A percentile compares a stretch with the other conserved stretches of the same genome.
phyloP scores from a whole-genome alignment of 1,284 basidiomycete species.

The Ceratobasidium sp. region DNA sequence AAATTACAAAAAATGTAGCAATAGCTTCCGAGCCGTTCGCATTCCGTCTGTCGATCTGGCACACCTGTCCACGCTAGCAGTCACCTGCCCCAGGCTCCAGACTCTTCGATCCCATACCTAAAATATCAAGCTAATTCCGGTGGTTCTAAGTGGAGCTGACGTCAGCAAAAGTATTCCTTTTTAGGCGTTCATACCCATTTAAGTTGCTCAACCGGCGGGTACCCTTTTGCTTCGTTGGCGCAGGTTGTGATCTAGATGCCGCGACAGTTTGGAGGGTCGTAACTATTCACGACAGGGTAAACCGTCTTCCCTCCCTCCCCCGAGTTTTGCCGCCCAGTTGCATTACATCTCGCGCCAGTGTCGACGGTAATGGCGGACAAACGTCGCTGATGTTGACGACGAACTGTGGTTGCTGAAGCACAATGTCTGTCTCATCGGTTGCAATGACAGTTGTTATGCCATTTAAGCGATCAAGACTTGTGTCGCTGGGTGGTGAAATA shows the following conservation, averaged over 20 bases:
- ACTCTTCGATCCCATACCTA: too few species aligned
- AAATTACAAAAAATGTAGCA: too few species aligned
- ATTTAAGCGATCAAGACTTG: not conserved
- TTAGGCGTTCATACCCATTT: not conserved
- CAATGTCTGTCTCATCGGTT: not conserved
- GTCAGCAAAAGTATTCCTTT: slow-evolving; percentile 18
- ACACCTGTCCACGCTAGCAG: not conserved
- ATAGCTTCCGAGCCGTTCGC: not conserved
- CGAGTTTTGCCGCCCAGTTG: too few species aligned
- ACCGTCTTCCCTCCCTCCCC: not conserved
- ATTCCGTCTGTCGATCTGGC: not conserved
- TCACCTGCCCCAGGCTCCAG: too few species aligned
- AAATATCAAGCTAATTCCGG: not conserved
- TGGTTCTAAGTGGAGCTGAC: slow-evolving; percentile 19
- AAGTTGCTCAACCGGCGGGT: not conserved
- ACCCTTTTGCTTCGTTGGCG: not conserved
- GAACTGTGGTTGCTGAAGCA: not conserved
- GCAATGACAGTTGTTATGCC: too few species aligned
- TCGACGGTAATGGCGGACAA: not conserved
- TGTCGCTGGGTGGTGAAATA: not conserved
- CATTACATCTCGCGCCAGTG: not conserved
- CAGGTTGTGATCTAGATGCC: too few species aligned
- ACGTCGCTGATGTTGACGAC: not conserved
- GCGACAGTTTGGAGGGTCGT: too few species aligned
- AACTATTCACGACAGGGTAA: too few species aligned